Evolutionary conservation across 805 yeast species (phyloP), one percentile per base, ranked within the genome.

Genomic region (Blastobotrys robertii): DNA sequence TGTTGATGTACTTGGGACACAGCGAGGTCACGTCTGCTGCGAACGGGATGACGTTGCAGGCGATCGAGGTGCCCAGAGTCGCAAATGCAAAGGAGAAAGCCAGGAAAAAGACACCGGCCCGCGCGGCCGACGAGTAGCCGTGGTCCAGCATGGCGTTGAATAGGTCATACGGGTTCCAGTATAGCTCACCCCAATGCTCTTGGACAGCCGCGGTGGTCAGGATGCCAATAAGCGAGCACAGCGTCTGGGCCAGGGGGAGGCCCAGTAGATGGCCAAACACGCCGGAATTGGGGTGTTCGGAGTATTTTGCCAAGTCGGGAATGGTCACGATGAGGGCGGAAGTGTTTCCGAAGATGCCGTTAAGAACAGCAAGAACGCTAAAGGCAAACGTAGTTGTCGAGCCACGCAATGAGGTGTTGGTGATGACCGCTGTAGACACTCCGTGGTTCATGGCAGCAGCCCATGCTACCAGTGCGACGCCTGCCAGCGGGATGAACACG

Each of bases 381-480:
- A 41, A 41, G 15, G 43, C 43, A 13, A 34, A 41, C n/a, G 28
- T 15, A 22, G 30, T 25, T 2, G 38, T 41, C 5, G 25, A 13
- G 22, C 39, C 39, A 8, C 43, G 38, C 11, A 9, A 12, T 15
- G 39, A 22, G 7, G 34, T 12, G 38, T 34, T 34, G 13, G 35
- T 39, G 16, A 41, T 25, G 35, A 30, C 30, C 11, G 14, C 30
- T 3, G 43, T 25, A 22, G 12, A 8, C 16, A 76, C 77, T 30
- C 94, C 92, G 44, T 74, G 72, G 22, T 92, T 83, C 57, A 81
- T 80, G 41, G 74, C 79, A 38, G 84, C 63, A 5, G 94, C 75
- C 95, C 95, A 87, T 30, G 84, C 71, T 50, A 86, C 67, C 55
- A 86, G 83, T 0, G 78, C 84, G 50, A 86, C 67, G 37, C 90